Evolutionary conservation across 495 filamentous ascomycete species (phyloP).

Genomic region (Ramalina intermedia): DNA sequence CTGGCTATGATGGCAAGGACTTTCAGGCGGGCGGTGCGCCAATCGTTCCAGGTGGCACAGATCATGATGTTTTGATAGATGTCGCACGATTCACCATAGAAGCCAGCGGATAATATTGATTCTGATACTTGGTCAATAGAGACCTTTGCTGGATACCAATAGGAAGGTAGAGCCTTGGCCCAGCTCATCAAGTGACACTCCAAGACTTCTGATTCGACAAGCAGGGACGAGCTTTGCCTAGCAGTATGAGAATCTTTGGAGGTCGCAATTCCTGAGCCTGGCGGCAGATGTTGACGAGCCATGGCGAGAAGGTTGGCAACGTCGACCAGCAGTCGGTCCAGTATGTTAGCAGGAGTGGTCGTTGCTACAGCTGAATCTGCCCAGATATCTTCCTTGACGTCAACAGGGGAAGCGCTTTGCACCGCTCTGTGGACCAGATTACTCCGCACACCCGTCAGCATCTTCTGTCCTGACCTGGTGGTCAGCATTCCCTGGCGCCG

Average conservation of each 20-base stretch:
- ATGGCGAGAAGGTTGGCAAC: conserved; percentile 9
- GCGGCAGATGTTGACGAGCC: neutral
- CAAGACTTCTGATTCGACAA: conserved; percentile 1
- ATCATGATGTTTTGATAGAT: conserved; percentile 8
- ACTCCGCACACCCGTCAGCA: conserved; percentile 10
- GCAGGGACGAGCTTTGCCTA: no score
- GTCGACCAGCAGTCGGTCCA: conserved; percentile 8
- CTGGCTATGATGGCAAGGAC: conserved; percentile 2
- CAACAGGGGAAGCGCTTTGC: neutral
- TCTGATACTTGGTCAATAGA: neutral
- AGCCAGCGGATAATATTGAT: conserved; percentile 5
- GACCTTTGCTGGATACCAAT: conserved; percentile 6
- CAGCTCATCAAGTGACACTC: conserved; percentile 1
- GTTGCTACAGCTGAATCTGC: conserved; percentile 3
- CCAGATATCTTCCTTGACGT: conserved; percentile 4
- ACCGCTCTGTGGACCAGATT: conserved; percentile 8
- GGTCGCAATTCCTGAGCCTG: neutral
- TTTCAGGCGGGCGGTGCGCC: conserved; percentile 6
- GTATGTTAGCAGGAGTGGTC: conserved; percentile 3
- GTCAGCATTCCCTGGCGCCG: conserved; percentile 2
- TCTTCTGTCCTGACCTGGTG: conserved; percentile 5
- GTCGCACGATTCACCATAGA: conserved; percentile 8
- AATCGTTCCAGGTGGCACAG: conserved; percentile 11
- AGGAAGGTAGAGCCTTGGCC: neutral
- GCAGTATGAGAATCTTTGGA: no score